Evolutionary conservation across 306 rosid species (phyloP).

Genomic region (Gynostemma pentaphyllum): DNA sequence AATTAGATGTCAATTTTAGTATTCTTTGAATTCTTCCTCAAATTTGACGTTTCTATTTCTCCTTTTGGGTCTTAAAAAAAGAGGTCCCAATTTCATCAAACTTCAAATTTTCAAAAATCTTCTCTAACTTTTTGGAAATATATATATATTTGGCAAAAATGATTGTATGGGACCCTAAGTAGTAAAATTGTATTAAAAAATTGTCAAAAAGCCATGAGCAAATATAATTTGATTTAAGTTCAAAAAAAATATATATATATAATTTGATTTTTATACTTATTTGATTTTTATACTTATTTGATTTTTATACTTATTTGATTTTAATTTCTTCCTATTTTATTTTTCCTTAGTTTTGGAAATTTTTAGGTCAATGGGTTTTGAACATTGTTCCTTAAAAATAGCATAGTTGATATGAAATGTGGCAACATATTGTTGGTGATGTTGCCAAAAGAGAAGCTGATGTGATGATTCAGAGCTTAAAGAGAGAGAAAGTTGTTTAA

Average conservation of each 20-base stretch:
- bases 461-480: background rate
- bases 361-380: background rate
- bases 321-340: background rate
- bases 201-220: background rate
- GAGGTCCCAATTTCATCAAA: background rate
- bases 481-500: background rate
- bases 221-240: background rate
- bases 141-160: background rate
- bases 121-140: conserved; percentile 2
- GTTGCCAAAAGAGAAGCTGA: background rate
- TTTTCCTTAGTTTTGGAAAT: background rate
- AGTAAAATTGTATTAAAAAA: background rate
- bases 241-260: no score
- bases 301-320: background rate
- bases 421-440: conserved; percentile 8
- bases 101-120: background rate
- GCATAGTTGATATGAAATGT: background rate
- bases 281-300: no score
- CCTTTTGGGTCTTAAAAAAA: background rate
- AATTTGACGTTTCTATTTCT: background rate
- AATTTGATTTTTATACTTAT: no score
- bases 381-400: background rate
- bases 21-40: background rate
- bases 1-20: background rate
- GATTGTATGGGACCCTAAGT: background rate